Evolutionary conservation across 257 asterid species (phyloP), one percentile per base, ranked within the genome.

Genomic region (Solanum pimpinellifolium): DNA sequence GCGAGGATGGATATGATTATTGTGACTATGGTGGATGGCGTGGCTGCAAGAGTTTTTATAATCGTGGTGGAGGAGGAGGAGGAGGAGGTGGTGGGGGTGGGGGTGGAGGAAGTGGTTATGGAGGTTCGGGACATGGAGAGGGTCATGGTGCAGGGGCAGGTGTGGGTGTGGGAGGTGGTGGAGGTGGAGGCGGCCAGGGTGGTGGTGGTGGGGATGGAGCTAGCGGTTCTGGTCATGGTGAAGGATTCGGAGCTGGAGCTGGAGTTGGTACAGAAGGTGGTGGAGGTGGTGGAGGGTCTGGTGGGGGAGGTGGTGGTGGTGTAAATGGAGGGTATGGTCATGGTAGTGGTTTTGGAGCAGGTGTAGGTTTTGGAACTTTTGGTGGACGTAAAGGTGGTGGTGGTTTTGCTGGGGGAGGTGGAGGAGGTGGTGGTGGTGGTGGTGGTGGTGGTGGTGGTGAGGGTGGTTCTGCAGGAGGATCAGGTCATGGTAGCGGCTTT

Each of bases 251-350:
- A 42, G 56, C 39, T 74, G 88, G 88, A 29, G 76, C 39, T 37
- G 86, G 86, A 25, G 66, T 42, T 37, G 86, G 88, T 39, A 27
- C 77, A 23, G 88, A 73, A 16, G 88, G 76, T 23, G 85, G 88
- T 35, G 88, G 88, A 12, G 88, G 88, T 33, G 88, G 88, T 4
- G 88, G 88, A 31, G 90, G 89, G 11, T 83, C 83, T 6, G 89
- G 90, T 5, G 90, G 88, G 11, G 83, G 86, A 31, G 83, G 74
- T 23, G 68, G 80, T 12, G 39, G 11, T 76, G 76, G 85, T 60
- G 68, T 68, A 52, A 49, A 29, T 70, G 73, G 83, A 14, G 87
- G 90, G 6, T 60, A 59, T 33, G 83, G 88, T 25, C 76, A 82
- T 3, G 90, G 87, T 1, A 59, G 88, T 78, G 88, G 90, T 42